phyloP scores from a whole-genome alignment of 257 asterid species.

The Solanum bulbocastanum region DNA sequence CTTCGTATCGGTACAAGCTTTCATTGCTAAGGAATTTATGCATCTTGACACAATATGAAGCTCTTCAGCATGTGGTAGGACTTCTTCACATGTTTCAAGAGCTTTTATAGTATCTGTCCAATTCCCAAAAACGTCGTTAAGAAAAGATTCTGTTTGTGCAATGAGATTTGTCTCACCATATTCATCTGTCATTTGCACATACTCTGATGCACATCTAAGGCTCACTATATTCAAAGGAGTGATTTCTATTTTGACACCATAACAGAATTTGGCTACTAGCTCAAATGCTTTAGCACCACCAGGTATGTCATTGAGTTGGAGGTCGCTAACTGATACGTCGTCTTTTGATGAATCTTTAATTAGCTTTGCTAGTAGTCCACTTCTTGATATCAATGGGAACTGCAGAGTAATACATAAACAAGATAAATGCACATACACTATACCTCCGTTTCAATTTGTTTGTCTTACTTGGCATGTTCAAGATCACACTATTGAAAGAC shows the following conservation, averaged over 20 bases:
- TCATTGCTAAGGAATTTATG: conserved; percentile 6
- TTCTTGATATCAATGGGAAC: conserved; percentile 7
- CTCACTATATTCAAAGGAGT: background rate
- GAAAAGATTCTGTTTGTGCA: conserved; percentile 1
- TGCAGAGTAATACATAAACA: background rate
- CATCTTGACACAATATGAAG: conserved; percentile 3
- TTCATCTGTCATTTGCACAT: background rate
- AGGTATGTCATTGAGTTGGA: background rate
- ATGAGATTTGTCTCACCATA: background rate
- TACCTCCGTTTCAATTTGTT: background rate
- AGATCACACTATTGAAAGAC: background rate
- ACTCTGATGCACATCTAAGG: conserved; percentile 5
- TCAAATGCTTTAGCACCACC: conserved; percentile 7
- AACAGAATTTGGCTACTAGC: conserved; percentile 1
- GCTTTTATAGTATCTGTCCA: conserved; percentile 8
- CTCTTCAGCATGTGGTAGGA: conserved; percentile 4
- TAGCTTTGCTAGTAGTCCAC: background rate
- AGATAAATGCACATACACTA: background rate
- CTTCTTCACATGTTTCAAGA: conserved; percentile 7
- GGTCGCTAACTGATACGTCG: background rate
- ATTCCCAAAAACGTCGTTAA: background rate
- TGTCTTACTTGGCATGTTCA: background rate
- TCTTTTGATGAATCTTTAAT: background rate
- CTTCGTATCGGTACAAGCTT: conserved; percentile 3
- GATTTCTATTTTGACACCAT: conserved; percentile 2